These are phyloP conservation scores for Pseudopediastrum boryanum DNA, from an alignment of 139 green algal genomes.

Conservation along the genomic window DNA sequence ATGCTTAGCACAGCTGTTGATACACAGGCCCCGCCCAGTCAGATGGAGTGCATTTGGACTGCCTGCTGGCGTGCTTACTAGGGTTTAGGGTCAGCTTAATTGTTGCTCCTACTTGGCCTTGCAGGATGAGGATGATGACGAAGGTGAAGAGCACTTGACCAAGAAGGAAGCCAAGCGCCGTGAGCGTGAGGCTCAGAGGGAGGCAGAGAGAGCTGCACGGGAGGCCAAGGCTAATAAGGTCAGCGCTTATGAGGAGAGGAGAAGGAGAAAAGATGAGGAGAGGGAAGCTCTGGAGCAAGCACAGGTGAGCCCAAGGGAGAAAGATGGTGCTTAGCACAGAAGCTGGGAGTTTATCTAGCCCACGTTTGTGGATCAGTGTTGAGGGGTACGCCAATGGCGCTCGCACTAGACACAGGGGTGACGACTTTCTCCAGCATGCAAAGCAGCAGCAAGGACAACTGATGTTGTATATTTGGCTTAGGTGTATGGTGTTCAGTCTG, in stretches of 20 bases:
- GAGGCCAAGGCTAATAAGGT: constrained; percentile 22
- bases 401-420: not conserved
- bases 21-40: too few relatives aligned
- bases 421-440: not conserved
- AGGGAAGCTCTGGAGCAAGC: constrained; percentile 69
- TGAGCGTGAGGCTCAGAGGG: constrained; percentile 33
- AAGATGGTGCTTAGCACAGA: not conserved
- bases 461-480: too few relatives aligned
- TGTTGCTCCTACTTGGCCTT: not conserved
- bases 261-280: constrained; percentile 61
- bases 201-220: constrained; percentile 29
- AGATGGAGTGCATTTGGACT: too few relatives aligned
- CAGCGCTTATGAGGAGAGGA: constrained; percentile 67
- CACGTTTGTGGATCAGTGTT: not conserved
- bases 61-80: too few relatives aligned
- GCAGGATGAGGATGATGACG: constrained; percentile 16
- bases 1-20: too few relatives aligned
- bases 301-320: constrained; percentile 46
- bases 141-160: not conserved
- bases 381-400: not conserved
- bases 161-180: constrained; percentile 32
- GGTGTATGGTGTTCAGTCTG: too few relatives aligned
- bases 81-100: too few relatives aligned
- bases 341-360: not conserved
- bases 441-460: not conserved